Conservation (phyloP, 2,329 filamentous ascomycete genomes). For the Neocatenulostroma microsporum region DNA sequence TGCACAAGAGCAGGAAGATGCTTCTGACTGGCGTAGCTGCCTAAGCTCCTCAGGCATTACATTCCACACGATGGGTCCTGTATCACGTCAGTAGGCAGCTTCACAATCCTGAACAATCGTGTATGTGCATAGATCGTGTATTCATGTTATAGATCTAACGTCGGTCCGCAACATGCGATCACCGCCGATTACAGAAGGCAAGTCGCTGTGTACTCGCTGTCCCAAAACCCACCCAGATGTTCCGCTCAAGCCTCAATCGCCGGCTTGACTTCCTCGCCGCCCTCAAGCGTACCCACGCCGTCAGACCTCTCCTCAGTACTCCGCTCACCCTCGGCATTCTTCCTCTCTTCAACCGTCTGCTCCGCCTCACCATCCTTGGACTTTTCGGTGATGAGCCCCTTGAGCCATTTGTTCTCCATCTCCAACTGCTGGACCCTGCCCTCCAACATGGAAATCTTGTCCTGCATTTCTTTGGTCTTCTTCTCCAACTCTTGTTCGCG, state of each 20-base stretch:
- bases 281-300: slow-evolving; percentile 28
- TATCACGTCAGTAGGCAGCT: too few species aligned
- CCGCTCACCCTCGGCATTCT: slow-evolving; percentile 17
- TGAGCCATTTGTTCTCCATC: slow-evolving; percentile 48
- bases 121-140: too few species aligned
- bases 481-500: slow-evolving; percentile 46
- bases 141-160: too few species aligned
- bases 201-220: too few species aligned
- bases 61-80: too few species aligned
- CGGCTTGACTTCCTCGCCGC: slow-evolving; percentile 1
- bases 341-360: slow-evolving; percentile 16
- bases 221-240: too few species aligned
- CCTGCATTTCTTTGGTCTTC: slow-evolving; percentile 44
- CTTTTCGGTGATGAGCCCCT: slow-evolving; percentile 46
- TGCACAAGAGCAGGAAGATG: too few species aligned
- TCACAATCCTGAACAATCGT: too few species aligned
- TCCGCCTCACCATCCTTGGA: slow-evolving; percentile 28
- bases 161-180: too few species aligned
- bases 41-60: too few species aligned
- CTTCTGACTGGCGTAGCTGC: too few species aligned
- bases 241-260: neutral
- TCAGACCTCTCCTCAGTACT: slow-evolving; percentile 25
- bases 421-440: slow-evolving; percentile 43
- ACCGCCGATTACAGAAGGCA: too few species aligned
- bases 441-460: slow-evolving; percentile 40